Evolutionary conservation across 495 filamentous ascomycete species (phyloP), one percentile per base, ranked within the genome.

Genomic region (Penicillium manginii): DNA sequence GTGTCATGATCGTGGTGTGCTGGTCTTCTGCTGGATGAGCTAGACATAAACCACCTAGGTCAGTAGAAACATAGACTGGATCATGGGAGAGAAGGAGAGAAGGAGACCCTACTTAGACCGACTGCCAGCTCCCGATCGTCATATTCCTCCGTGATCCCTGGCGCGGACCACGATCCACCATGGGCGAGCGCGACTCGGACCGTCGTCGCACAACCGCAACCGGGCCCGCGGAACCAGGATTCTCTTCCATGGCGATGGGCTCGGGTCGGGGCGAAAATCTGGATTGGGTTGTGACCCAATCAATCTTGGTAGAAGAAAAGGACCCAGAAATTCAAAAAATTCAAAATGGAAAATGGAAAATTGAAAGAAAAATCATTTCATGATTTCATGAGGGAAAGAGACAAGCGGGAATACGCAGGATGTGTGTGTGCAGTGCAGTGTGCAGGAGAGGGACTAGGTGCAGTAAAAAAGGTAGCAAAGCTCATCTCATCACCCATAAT

Each of bases 161-260:
- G 48, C 54, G 40, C 40, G 22, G 46, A 15, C 46, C 46, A 49
- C 40, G 40, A 45, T 45, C 40, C 40, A 45, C 40, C 18, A 17
- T 45, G 35, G 35, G 35, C 11, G 40, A 45, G 58, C 52, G 52
- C 65, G 65, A 64, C 62, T 67, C 65, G 65, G 65, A 60, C 64
- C 61, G 60, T 64, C 53, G 61, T 64, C 59, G 67, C 61, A 67
- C 64, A 69, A 69, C 67, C 67, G 67, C 67, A 69, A 67, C 67
- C 67, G 64, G 67, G 64, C 67, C 67, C 67, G 67, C 64, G 67
- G 64, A 65, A 69, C 67, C 60, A 69, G 63, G 60, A 64, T 66
- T 51, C 46, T 58, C 50, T 58, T 51, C 66, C 66, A 69, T 61
- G 66, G 66, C 55, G 63, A 69, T 69, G 64, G 67, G 67, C 61